Base-by-base conservation (phyloP, 1,139 yeast genomes). In the Candida sp. region DNA sequence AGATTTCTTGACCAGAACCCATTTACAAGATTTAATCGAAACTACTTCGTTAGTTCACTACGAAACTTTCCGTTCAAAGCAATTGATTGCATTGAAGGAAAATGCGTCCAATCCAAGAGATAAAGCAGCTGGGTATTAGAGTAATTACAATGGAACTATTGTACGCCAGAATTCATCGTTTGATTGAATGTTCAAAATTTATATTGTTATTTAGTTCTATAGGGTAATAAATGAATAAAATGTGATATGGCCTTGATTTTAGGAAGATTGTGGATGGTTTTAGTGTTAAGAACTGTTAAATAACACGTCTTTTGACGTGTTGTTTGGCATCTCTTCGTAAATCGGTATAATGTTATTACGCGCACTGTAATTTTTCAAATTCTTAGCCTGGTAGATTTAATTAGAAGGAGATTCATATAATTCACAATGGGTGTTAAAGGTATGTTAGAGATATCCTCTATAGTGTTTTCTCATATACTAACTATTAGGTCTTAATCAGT, bases 1-100 rank as follows among this genome's bases (percentile, higher is more conserved):
- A 67, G 96, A 90, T 65, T 93, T 93, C 66, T 79, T 93, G 62
- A 88, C 96, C 43, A 83, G 97, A 70, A 91, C 98, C 25, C 97
- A 93, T 65, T 76, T 93, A 58, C 98, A 90, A 67, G 99, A 93
- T 64, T 81, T 93, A 63, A 93, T 93, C 60, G 99, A 93, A 64
- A 83, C 97, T 15, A 93, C 99, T 4, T 74, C 96, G 5, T 77
- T 83, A 56, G 79, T 84, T 46, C 99, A 93, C 65, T 93, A 93
- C 66, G 99, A 93, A 72, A 77, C 84, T 45, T 93, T 91, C 73
- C 84, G 99, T 68, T 78, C 96, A 27, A 89, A 91, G 69, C 99
- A 93, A 69, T 81, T 93, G 66, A 82, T 90, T 49, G 96, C 97
- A 11, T 78, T 93, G 66, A 93, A 93, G 70, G 98, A 93, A 68